phyloP scores from a whole-genome alignment of 371 early-diverging fungal genomes.

The Zychaea mexicana region DNA sequence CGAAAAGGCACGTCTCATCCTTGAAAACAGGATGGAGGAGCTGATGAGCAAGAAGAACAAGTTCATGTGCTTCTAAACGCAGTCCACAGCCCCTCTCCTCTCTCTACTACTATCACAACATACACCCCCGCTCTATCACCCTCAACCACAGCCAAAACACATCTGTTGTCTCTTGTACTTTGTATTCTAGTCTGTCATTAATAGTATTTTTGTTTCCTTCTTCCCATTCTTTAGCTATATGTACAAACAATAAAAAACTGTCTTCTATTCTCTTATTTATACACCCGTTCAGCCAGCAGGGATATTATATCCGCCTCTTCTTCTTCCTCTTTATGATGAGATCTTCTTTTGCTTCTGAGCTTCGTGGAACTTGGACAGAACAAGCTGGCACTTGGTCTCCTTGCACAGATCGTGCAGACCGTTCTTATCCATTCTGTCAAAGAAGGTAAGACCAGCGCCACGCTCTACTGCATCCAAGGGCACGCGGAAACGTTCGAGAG shows the following conservation, averaged over 20 bases:
- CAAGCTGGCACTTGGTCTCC: constrained; percentile 51
- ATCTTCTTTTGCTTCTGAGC: constrained; percentile 28
- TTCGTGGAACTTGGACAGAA: constrained; percentile 44
- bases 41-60: constrained; percentile 54
- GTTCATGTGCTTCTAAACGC: constrained; percentile 52
- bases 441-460: constrained; percentile 79
- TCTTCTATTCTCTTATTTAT: no score
- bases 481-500: constrained; percentile 70
- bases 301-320: no score
- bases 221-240: no score
- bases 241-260: neutral
- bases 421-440: constrained; percentile 64
- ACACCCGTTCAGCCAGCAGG: no score
- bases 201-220: neutral
- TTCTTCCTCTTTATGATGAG: no score
- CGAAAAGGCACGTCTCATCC: constrained; percentile 48
- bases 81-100: neutral
- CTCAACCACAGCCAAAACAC: no score
- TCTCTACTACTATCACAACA: neutral
- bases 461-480: constrained; percentile 81
- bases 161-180: no score
- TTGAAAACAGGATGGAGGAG: constrained; percentile 53
- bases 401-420: constrained; percentile 47
- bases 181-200: neutral
- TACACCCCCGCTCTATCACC: no score